phyloP scores from a whole-genome alignment of 177 flowering plant species.

The Viscum album region DNA sequence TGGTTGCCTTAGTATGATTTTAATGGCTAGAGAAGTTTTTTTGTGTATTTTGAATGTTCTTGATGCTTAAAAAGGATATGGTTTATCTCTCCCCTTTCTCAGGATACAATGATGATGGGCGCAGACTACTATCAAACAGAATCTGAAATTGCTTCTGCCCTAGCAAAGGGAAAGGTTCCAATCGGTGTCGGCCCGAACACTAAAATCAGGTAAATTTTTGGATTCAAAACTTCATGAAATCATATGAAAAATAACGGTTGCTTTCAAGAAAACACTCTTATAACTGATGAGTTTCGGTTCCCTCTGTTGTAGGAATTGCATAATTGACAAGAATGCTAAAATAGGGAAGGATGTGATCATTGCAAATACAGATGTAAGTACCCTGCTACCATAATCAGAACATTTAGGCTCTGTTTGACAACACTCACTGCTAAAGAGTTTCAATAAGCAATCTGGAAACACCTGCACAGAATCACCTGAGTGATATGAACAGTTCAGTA shows the following conservation, averaged over 20 bases:
- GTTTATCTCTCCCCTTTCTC: slow-evolving; percentile 12
- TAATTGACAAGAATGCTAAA: slow-evolving; percentile 93
- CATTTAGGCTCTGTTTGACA: too few relatives aligned
- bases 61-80: too few relatives aligned
- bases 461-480: too few relatives aligned
- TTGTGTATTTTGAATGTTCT: too few relatives aligned
- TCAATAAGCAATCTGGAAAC: neutral
- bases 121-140: slow-evolving; percentile 96
- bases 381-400: too few relatives aligned
- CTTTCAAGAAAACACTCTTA: neutral
- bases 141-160: slow-evolving; percentile 71
- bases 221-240: too few relatives aligned
- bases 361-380: slow-evolving; percentile 62
- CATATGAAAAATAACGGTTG: too few relatives aligned
- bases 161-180: slow-evolving; percentile 86
- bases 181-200: slow-evolving; percentile 91
- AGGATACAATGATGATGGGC: slow-evolving; percentile 99
- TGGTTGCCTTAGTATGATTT: too few relatives aligned
- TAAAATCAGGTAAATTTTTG: slow-evolving; percentile 52
- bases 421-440: too few relatives aligned
- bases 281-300: too few relatives aligned
- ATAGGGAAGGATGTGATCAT: slow-evolving; percentile 78
- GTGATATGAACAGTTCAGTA: too few relatives aligned
- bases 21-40: too few relatives aligned
- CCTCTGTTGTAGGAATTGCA: slow-evolving; percentile 54